A percentile compares a stretch with the other conserved stretches of the same genome.
phyloP scores from a whole-genome alignment of 1,284 basidiomycete genomes.

The Trametes hirsuta region DNA sequence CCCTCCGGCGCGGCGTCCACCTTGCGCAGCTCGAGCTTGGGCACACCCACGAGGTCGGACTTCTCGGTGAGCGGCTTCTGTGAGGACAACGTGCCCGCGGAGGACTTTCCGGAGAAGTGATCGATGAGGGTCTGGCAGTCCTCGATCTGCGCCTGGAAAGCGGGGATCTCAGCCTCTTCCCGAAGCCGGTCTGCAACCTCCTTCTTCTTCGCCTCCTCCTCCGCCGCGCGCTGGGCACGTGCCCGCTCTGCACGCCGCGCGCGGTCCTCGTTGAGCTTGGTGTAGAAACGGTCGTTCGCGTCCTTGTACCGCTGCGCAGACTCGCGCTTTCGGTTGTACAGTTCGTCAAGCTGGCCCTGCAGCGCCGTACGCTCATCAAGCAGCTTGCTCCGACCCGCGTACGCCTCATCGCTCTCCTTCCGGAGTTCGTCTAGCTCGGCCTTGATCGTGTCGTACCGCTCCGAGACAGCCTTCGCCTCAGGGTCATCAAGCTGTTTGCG shows the following conservation, averaged over 20 bases:
- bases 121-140: slow-evolving; percentile 96
- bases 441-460: slow-evolving; percentile 85
- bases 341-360: slow-evolving; percentile 70
- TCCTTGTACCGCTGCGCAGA: slow-evolving; percentile 74
- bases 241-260: slow-evolving; percentile 81
- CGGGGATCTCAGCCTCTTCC: slow-evolving; percentile 91
- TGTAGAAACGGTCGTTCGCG: slow-evolving; percentile 79
- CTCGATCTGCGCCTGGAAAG: slow-evolving; percentile 93
- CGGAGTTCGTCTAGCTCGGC: slow-evolving; percentile 87
- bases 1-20: slow-evolving; percentile 79
- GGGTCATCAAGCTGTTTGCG: slow-evolving; percentile 90
- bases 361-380: slow-evolving; percentile 87
- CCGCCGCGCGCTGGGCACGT: slow-evolving; percentile 80
- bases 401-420: slow-evolving; percentile 86
- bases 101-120: slow-evolving; percentile 80
- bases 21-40: slow-evolving; percentile 84
- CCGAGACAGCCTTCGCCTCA: slow-evolving; percentile 80
- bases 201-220: slow-evolving; percentile 84
- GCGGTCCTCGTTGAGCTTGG: slow-evolving; percentile 84
- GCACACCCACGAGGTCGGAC: slow-evolving; percentile 69
- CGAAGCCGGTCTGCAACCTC: slow-evolving; percentile 83
- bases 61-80: slow-evolving; percentile 39
- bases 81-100: slow-evolving; percentile 45
- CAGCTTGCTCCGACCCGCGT: slow-evolving; percentile 82
- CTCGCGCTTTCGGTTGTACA: slow-evolving; percentile 84